Conservation (phyloP, 441 rosid species). For the Bruguiera hainesii region DNA sequence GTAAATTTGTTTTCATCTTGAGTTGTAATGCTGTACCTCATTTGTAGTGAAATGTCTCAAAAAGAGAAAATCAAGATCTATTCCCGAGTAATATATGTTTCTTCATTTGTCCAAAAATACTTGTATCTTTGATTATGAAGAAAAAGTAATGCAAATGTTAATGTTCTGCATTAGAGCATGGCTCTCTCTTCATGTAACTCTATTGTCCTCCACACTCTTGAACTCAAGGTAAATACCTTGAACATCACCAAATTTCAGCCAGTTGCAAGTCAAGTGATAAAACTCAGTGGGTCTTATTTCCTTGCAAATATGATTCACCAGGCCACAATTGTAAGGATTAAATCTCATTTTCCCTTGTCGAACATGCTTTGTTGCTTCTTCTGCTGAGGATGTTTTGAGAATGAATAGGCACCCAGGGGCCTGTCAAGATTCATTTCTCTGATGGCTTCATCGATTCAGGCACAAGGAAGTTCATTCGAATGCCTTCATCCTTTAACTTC, state of each 20-base stretch:
- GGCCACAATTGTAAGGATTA: too few species aligned
- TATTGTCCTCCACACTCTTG: background rate
- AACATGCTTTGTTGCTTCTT: background rate
- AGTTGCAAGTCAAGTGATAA: background rate
- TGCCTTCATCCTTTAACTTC: background rate
- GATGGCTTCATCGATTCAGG: background rate
- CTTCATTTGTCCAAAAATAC: too few species aligned
- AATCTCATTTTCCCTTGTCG: background rate
- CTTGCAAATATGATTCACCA: conserved; percentile 1
- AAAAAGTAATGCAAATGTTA: background rate
- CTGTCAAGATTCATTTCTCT: background rate
- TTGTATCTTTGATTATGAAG: too few species aligned
- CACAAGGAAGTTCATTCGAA: conserved; percentile 10
- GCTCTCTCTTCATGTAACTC: background rate
- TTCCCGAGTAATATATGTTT: too few species aligned
- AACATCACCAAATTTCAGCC: background rate
- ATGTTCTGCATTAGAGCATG: background rate
- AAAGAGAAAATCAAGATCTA: too few species aligned
- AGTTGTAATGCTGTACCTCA: too few species aligned
- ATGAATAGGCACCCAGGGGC: too few species aligned
- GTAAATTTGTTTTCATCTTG: too few species aligned
- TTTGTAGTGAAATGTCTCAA: too few species aligned
- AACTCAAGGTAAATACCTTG: too few species aligned
- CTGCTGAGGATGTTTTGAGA: too few species aligned
- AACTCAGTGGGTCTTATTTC: background rate